Conservation (phyloP, 139 green algal genomes). For the Edaphochlamys debaryana region DNA sequence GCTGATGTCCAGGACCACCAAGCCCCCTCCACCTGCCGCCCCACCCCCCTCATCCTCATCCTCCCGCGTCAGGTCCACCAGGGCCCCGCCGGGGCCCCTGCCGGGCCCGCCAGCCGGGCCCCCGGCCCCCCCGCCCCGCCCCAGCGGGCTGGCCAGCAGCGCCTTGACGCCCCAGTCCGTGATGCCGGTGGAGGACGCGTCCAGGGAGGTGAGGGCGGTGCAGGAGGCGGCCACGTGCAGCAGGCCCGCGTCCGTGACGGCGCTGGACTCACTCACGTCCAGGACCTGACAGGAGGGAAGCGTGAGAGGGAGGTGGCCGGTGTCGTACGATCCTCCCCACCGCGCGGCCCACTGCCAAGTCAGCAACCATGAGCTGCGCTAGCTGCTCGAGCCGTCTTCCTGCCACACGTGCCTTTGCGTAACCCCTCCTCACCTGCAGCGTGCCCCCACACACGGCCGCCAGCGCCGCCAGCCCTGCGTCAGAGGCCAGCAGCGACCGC, state of each 20-base stretch:
- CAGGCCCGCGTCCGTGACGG: slow-evolving; percentile 27
- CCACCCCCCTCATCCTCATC: background rate
- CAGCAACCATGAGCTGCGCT: background rate
- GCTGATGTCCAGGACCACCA: slow-evolving; percentile 16
- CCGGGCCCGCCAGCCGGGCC: too few relatives aligned
- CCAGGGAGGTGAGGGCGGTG: slow-evolving; percentile 12
- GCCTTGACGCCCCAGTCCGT: slow-evolving; percentile 13
- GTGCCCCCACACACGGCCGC: background rate
- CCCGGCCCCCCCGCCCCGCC: background rate
- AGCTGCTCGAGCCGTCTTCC: background rate
- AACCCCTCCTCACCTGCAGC: background rate
- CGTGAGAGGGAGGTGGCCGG: too few relatives aligned
- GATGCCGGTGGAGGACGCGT: background rate
- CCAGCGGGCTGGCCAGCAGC: background rate
- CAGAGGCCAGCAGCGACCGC: slow-evolving; percentile 10
- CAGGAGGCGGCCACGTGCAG: slow-evolving; percentile 1
- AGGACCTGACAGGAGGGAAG: too few relatives aligned
- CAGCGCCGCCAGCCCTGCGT: slow-evolving; percentile 10
- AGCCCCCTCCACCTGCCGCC: background rate
- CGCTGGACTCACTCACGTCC: slow-evolving; percentile 21
- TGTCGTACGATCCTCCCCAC: too few relatives aligned
- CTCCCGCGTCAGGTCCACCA: background rate
- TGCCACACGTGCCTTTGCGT: background rate
- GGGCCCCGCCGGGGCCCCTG: background rate
- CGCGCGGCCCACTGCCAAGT: too few relatives aligned